Evolutionary conservation across 2,329 filamentous ascomycete genomes (phyloP).

Genomic region (Calonectria hongkongensis): DNA sequence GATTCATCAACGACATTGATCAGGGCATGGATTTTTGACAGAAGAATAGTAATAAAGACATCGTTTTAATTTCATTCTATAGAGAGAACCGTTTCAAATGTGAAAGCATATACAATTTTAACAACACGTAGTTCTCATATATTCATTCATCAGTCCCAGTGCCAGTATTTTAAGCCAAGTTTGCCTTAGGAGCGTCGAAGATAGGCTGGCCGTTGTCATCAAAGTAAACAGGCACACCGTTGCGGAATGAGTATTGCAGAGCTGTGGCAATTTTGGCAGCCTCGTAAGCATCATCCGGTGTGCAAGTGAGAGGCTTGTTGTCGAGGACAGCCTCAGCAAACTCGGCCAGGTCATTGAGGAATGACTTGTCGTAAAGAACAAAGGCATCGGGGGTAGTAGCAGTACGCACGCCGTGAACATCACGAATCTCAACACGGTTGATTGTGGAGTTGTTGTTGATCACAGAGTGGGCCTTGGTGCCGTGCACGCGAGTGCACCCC

Average conservation of each 20-base stretch:
- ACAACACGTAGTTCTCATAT: not conserved
- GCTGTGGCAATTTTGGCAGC: slow-evolving; percentile 2
- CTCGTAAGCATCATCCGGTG: slow-evolving; percentile 1
- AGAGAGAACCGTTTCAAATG: not conserved
- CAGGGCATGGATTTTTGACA: too few species aligned
- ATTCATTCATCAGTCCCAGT: not conserved
- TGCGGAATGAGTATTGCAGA: slow-evolving; percentile 14
- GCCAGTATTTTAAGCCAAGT: not conserved
- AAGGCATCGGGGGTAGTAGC: not conserved
- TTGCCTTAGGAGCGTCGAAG: not conserved
- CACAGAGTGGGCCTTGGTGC: not conserved
- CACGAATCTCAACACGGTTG: slow-evolving; percentile 11
- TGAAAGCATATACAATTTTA: not conserved
- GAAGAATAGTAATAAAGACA: too few species aligned
- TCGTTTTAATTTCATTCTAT: not conserved
- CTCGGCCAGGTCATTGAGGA: slow-evolving; percentile 8
- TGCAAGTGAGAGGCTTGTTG: not conserved
- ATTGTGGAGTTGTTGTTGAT: not conserved
- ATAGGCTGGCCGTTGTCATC: not conserved
- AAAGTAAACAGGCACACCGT: slow-evolving; percentile 4
- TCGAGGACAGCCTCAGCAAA: not conserved
- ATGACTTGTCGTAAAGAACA: slow-evolving; percentile 6
- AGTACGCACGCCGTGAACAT: not conserved
- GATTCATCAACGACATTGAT: not conserved
- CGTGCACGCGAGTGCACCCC: not conserved